These are phyloP conservation scores for Claviceps sp. DNA, from an alignment of 2,329 filamentous ascomycete genomes.

Conservation along the genomic window DNA sequence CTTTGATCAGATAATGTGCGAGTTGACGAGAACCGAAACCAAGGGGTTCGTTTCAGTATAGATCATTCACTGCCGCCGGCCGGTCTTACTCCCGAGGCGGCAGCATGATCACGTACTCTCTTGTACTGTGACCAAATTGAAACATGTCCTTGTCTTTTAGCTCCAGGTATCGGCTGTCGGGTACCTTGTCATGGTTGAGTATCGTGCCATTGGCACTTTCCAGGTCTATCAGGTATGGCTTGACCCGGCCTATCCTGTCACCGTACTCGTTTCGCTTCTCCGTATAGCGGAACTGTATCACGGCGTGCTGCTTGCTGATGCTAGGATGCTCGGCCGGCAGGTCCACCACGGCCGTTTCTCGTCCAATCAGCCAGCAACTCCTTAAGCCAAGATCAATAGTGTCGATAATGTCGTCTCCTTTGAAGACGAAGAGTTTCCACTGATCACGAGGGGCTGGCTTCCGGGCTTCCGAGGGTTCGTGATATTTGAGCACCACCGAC, in stretches of 20 bases:
- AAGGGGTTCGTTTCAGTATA: background rate
- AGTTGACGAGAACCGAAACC: background rate
- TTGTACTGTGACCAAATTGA: conserved; percentile 72
- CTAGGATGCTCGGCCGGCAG: conserved; percentile 79
- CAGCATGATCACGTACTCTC: conserved; percentile 95
- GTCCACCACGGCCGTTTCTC: conserved; percentile 70
- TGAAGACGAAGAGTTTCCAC: conserved; percentile 93
- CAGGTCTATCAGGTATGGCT: conserved; percentile 84
- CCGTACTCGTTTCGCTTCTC: conserved; percentile 78
- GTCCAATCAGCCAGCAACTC: conserved; percentile 83
- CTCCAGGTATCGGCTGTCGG: conserved; percentile 70
- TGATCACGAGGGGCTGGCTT: conserved; percentile 66
- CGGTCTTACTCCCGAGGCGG: conserved; percentile 30
- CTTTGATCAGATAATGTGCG: background rate
- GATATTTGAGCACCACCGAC: conserved; percentile 78
- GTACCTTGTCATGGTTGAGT: conserved; percentile 63
- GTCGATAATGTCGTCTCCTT: conserved; percentile 65
- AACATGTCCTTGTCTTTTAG: conserved; percentile 80
- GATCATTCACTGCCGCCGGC: no score
- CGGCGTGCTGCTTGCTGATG: conserved; percentile 89
- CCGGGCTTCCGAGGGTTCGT: conserved; percentile 85
- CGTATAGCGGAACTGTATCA: conserved; percentile 79
- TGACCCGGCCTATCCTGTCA: conserved; percentile 65
- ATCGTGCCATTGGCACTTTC: conserved; percentile 85
- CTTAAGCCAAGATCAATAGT: conserved; percentile 63